These are phyloP conservation scores for Dissoconium aciculare DNA, from an alignment of 2,329 filamentous ascomycete genomes.

Conservation along the genomic window DNA sequence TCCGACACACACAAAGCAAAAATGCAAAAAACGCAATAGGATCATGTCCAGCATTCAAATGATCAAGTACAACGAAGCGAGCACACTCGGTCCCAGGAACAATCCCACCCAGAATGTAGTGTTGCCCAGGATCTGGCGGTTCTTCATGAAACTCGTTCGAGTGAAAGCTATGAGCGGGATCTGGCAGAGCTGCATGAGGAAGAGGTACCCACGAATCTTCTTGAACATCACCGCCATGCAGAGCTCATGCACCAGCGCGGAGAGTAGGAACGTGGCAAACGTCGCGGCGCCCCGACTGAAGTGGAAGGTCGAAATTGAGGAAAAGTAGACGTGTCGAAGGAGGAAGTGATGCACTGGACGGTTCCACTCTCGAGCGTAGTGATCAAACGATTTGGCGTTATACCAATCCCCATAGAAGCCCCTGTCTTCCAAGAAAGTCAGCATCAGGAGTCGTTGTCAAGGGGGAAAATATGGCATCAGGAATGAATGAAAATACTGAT, in stretches of 20 bases:
- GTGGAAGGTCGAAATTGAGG: slow-evolving; percentile 57
- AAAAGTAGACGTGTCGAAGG: slow-evolving; percentile 65
- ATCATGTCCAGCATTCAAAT: too few relatives aligned
- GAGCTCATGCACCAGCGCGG: slow-evolving; percentile 56
- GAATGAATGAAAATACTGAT: too few relatives aligned
- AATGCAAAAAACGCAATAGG: too few relatives aligned
- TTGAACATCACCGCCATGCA: slow-evolving; percentile 72
- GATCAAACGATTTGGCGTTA: slow-evolving; percentile 49
- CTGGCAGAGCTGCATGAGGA: slow-evolving; percentile 60
- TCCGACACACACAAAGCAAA: too few relatives aligned
- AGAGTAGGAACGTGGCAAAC: slow-evolving; percentile 59
- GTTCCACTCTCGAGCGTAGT: slow-evolving; percentile 72
- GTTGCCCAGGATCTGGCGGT: slow-evolving; percentile 51
- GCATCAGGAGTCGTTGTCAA: slow-evolving; percentile 13
- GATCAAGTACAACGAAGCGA: slow-evolving; percentile 38
- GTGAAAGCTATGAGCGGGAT: slow-evolving; percentile 54
- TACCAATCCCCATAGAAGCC: slow-evolving; percentile 47
- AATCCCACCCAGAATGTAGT: slow-evolving; percentile 64
- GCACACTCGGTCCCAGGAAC: slow-evolving; percentile 58
- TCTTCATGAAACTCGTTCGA: slow-evolving; percentile 50
- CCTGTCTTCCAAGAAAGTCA: slow-evolving; percentile 24
- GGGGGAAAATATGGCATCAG: too few relatives aligned
- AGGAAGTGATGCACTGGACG: slow-evolving; percentile 66
- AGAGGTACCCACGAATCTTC: slow-evolving; percentile 58
- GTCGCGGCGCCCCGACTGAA: slow-evolving; percentile 57